phyloP scores from a whole-genome alignment of 345 rosid species.

The Brassica rapa region DNA sequence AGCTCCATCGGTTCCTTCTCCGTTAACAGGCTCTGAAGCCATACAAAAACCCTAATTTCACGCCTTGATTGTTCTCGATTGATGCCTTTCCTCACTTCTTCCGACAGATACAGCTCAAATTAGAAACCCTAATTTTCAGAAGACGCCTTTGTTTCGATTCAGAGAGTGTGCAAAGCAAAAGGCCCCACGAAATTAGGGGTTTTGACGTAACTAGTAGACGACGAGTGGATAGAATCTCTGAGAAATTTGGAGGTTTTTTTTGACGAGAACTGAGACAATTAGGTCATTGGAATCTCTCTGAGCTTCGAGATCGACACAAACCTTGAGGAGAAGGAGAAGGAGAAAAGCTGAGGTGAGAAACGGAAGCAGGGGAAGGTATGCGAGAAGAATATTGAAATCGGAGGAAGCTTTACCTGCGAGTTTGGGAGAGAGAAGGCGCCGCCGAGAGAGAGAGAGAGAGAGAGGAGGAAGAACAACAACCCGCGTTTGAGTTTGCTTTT shows the following conservation, averaged over 20 bases:
- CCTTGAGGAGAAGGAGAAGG: slow-evolving; percentile 2
- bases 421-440: slow-evolving; percentile 37
- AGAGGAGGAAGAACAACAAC: slow-evolving; percentile 12
- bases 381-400: background rate
- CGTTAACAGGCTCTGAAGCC: slow-evolving; percentile 88
- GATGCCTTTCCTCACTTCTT: slow-evolving; percentile 16
- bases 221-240: background rate
- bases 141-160: slow-evolving; percentile 21
- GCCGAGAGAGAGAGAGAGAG: slow-evolving; percentile 30
- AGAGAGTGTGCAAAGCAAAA: slow-evolving; percentile 26
- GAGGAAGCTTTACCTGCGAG: slow-evolving; percentile 30
- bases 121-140: slow-evolving; percentile 50
- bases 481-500: slow-evolving; percentile 20
- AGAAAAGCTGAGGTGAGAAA: background rate
- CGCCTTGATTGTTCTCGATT: slow-evolving; percentile 7
- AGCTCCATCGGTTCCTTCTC: slow-evolving; percentile 62
- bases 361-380: slow-evolving; percentile 9
- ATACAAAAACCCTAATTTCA: slow-evolving; percentile 62
- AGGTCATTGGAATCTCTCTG: slow-evolving; percentile 24
- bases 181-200: slow-evolving; percentile 25
- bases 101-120: slow-evolving; percentile 11
- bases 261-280: slow-evolving; percentile 25
- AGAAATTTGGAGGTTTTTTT: slow-evolving; percentile 5
- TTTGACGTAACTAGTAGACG: background rate
- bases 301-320: slow-evolving; percentile 24